These are phyloP conservation scores for Melaleuca quinquenervia DNA, from an alignment of 345 rosid species.

Conservation along the genomic window DNA sequence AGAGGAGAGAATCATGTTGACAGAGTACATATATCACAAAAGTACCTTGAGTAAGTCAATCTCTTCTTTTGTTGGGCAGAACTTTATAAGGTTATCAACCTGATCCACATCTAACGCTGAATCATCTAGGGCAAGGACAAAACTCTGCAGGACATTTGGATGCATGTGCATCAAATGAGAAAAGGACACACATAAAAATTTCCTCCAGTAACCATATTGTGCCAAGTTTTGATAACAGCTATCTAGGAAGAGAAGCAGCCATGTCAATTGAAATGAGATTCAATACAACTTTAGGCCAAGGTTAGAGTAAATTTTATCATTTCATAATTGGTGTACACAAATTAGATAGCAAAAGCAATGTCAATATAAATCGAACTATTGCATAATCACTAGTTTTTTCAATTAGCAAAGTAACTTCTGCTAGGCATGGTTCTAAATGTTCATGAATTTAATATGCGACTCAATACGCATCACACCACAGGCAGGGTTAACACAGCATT, in stretches of 20 bases:
- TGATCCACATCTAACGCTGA: slow-evolving; percentile 76
- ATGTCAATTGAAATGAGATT: not conserved
- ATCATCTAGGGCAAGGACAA: slow-evolving; percentile 73
- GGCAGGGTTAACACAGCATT: not conserved
- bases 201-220: not conserved
- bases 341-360: not conserved
- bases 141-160: slow-evolving; percentile 27
- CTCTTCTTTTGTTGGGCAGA: slow-evolving; percentile 93
- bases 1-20: slow-evolving; percentile 4
- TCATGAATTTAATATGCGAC: not conserved
- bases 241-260: not conserved
- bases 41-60: slow-evolving; percentile 72
- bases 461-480: not conserved
- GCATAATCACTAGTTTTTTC: not conserved
- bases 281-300: not conserved
- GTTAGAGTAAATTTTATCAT: not conserved
- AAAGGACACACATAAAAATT: not conserved
- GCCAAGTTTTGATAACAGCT: not conserved
- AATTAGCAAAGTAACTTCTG: not conserved
- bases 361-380: not conserved
- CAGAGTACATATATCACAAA: not conserved
- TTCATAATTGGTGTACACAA: not conserved
- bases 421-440: not conserved
- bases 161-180: not conserved
- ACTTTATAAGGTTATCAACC: slow-evolving; percentile 86